phyloP scores from a whole-genome alignment of 1,139 yeast genomes.

The Taphrina flavorubra region DNA sequence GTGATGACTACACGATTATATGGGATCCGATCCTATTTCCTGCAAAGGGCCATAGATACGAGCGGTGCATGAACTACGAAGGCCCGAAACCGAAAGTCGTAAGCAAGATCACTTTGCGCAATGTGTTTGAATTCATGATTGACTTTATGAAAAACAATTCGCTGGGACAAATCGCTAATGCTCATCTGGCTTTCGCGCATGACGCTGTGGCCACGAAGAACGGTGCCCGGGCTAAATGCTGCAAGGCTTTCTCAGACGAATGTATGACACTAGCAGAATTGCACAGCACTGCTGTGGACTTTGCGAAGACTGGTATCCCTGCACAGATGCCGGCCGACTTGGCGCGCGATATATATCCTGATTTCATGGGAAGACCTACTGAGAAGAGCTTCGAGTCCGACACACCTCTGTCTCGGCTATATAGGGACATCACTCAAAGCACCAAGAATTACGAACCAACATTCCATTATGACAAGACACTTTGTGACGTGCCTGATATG shows the following conservation, averaged over 20 bases:
- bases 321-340: constrained; percentile 26
- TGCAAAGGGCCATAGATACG: constrained; percentile 35
- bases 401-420: constrained; percentile 12
- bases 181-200: constrained; percentile 43
- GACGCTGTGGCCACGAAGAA: constrained; percentile 28
- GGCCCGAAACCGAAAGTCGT: constrained; percentile 11
- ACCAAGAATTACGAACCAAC: not conserved
- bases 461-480: constrained; percentile 24
- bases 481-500: constrained; percentile 31
- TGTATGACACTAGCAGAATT: constrained; percentile 41
- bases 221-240: constrained; percentile 15
- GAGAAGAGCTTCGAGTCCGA: constrained; percentile 4
- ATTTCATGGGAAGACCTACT: constrained; percentile 39
- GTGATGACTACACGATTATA: constrained; percentile 43
- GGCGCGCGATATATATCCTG: constrained; percentile 38
- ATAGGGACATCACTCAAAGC: constrained; percentile 7
- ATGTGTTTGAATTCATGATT: constrained; percentile 38
- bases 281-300: constrained; percentile 43
- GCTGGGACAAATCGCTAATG: constrained; percentile 42
- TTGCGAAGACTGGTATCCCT: constrained; percentile 43
- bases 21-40: constrained; percentile 43
- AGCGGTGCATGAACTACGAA: constrained; percentile 34
- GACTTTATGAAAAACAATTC: constrained; percentile 41
- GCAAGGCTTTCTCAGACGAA: constrained; percentile 12
- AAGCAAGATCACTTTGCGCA: constrained; percentile 23